These are phyloP conservation scores for Scytalidium sp. DNA, from an alignment of 2,329 filamentous ascomycete genomes.

Conservation along the genomic window DNA sequence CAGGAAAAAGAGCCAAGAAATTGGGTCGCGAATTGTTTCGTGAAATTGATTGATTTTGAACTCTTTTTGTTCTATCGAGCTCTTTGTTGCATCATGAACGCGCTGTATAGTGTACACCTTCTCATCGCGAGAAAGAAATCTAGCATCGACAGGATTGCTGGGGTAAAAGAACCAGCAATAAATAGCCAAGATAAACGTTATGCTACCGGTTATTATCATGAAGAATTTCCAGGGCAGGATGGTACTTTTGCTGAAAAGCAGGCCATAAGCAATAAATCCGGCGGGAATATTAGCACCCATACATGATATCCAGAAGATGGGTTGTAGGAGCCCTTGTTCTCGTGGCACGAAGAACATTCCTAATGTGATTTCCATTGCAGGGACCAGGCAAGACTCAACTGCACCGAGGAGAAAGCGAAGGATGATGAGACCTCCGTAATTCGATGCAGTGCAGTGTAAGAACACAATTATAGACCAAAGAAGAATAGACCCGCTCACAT, in stretches of 20 bases:
- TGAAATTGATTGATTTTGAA: conserved; percentile 46
- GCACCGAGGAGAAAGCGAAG: conserved; percentile 34
- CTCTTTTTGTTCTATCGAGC: conserved; percentile 47
- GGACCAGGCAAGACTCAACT: conserved; percentile 33
- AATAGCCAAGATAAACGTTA: conserved; percentile 31
- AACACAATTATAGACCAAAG: conserved; percentile 34
- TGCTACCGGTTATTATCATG: conserved; percentile 35
- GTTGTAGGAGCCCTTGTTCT: conserved; percentile 32
- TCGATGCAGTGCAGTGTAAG: conserved; percentile 33
- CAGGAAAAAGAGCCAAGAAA: conserved; percentile 31
- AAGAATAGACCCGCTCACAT: conserved; percentile 30
- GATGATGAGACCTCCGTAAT: conserved; percentile 33
- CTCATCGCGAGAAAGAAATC: conserved; percentile 34
- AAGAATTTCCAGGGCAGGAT: conserved; percentile 37
- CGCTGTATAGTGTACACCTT: conserved; percentile 45
- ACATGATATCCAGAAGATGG: conserved; percentile 31
- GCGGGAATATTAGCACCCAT: conserved; percentile 33
- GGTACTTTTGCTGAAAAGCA: conserved; percentile 31
- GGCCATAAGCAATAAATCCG: conserved; percentile 37
- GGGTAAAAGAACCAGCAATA: conserved; percentile 40
- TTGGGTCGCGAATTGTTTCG: conserved; percentile 36
- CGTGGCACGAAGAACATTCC: conserved; percentile 39
- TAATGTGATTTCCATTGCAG: conserved; percentile 38
- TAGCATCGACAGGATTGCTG: conserved; percentile 43
- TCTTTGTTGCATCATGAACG: conserved; percentile 49